phyloP scores from a whole-genome alignment of 169 alveolate species.

The Cyclospora cayetanensis region DNA sequence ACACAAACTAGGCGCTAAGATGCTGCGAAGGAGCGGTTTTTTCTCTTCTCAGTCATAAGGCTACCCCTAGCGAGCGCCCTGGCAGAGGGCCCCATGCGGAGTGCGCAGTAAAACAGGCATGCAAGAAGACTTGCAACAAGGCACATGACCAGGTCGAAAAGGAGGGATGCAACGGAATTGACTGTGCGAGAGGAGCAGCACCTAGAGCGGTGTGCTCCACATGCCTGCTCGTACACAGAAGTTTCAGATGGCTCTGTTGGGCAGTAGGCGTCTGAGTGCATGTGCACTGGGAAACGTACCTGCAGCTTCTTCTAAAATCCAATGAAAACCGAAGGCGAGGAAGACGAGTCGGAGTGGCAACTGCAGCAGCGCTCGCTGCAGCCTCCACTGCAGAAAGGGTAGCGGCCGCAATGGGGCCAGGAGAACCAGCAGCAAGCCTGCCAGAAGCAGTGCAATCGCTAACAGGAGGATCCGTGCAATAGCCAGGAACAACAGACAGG shows the following conservation, averaged over 20 bases:
- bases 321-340: constrained; percentile 40
- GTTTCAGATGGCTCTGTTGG: neutral
- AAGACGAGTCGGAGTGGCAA: constrained; percentile 46
- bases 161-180: no score
- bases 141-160: no score
- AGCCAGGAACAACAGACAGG: constrained; percentile 14
- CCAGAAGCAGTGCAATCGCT: neutral
- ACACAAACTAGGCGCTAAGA: no score
- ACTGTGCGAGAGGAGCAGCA: no score
- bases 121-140: no score
- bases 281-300: neutral
- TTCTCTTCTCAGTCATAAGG: no score
- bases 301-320: constrained; percentile 44
- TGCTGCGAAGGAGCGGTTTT: no score
- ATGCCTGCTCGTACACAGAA: neutral
- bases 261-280: no score
- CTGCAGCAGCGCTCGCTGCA: constrained; percentile 19
- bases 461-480: constrained; percentile 45
- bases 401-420: constrained; percentile 46
- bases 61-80: no score
- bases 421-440: constrained; percentile 20
- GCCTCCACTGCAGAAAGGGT: constrained; percentile 50
- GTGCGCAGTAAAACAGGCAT: no score
- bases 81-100: no score
- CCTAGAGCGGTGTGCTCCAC: neutral